These are phyloP conservation scores for Lepidium aucheri DNA, from an alignment of 345 rosid genomes.

Conservation along the genomic window DNA sequence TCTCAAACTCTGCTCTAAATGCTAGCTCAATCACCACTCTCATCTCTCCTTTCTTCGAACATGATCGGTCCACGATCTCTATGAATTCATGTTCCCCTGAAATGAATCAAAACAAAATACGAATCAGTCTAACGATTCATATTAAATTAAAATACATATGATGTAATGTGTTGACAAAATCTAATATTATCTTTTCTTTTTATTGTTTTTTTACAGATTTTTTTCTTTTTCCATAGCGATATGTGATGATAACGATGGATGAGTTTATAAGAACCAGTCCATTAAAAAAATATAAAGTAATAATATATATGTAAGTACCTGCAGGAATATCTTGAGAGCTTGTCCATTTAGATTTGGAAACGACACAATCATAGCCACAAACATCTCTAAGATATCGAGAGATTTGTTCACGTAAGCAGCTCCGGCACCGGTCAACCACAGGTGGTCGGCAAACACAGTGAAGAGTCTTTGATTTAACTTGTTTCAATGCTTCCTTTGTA, in stretches of 20 bases:
- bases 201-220: background rate
- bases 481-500: conserved; percentile 45
- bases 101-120: background rate
- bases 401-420: conserved; percentile 46
- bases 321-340: conserved; percentile 57
- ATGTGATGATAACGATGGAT: conserved; percentile 7
- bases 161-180: background rate
- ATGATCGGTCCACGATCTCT: conserved; percentile 51
- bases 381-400: conserved; percentile 42
- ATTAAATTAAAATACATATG: too few species aligned
- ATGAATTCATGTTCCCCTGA: conserved; percentile 61
- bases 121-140: background rate
- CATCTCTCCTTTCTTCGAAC: conserved; percentile 41
- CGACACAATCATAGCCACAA: conserved; percentile 44
- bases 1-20: conserved; percentile 74
- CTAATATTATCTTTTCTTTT: background rate
- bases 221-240: background rate
- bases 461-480: conserved; percentile 23
- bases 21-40: conserved; percentile 63
- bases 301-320: conserved; percentile 36
- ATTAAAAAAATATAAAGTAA: background rate
- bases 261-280: background rate
- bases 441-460: conserved; percentile 45
- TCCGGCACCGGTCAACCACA: conserved; percentile 48
- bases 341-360: conserved; percentile 81